Percentiles rank a stretch among this genome's conserved stretches.
phyloP scores from a whole-genome alignment of 495 filamentous ascomycete genomes.

The Pseudomonodictys pantanalensis region DNA sequence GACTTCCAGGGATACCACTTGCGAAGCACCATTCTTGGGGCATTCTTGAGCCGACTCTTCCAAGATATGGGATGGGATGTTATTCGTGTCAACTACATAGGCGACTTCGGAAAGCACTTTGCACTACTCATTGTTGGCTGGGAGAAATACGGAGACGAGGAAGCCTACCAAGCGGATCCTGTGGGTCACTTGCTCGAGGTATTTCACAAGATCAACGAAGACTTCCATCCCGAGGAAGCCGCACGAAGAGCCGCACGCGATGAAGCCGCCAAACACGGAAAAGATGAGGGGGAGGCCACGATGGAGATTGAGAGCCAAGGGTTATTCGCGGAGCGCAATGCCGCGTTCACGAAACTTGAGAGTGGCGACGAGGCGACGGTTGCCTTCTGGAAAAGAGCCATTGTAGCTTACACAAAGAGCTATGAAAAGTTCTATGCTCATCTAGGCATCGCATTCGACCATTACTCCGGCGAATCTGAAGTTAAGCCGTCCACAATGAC shows the following conservation, averaged over 20 bases:
- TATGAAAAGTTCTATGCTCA: constrained; percentile 19
- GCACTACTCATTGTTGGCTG: constrained; percentile 60
- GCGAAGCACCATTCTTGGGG: constrained; percentile 65
- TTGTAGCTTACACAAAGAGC: constrained; percentile 15
- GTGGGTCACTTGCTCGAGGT: constrained; percentile 64
- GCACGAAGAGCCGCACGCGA: constrained; percentile 17
- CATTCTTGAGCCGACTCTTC: constrained; percentile 59
- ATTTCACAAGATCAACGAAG: constrained; percentile 54
- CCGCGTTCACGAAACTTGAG: constrained; percentile 22
- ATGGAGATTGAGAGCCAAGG: constrained; percentile 18
- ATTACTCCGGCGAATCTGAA: constrained; percentile 28
- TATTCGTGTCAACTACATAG: constrained; percentile 62
- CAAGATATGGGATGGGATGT: constrained; percentile 40
- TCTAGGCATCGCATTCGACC: constrained; percentile 21
- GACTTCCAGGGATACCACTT: constrained; percentile 68
- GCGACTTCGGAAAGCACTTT: constrained; percentile 68
- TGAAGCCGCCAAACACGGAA: background rate
- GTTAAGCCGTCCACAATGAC: constrained; percentile 52
- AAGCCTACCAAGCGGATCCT: constrained; percentile 54
- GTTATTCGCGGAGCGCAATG: constrained; percentile 21
- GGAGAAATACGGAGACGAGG: constrained; percentile 58
- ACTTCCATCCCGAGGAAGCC: constrained; percentile 16
- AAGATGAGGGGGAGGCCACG: constrained; percentile 3
- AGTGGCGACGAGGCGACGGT: constrained; percentile 16
- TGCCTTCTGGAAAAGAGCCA: constrained; percentile 19